phyloP scores from a whole-genome alignment of 768 basidiomycete species.

The Asterophora parasitica region DNA sequence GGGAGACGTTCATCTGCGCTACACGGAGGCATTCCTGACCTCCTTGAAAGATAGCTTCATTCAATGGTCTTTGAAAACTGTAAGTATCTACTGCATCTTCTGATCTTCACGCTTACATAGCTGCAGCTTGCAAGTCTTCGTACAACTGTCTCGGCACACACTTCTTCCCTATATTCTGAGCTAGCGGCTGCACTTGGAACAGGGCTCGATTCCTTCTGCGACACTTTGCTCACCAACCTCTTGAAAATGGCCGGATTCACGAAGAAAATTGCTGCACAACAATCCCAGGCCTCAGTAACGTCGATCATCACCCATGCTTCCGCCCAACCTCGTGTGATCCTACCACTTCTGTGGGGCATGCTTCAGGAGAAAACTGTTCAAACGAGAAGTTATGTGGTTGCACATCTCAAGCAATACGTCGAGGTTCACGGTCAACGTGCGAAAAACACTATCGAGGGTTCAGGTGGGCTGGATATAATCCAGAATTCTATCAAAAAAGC shows the following conservation, averaged over 20 bases:
- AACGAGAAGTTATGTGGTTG: slow-evolving; percentile 58
- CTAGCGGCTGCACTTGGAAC: slow-evolving; percentile 62
- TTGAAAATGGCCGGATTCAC: slow-evolving; percentile 86
- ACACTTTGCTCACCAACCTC: slow-evolving; percentile 68
- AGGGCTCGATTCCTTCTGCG: slow-evolving; percentile 75
- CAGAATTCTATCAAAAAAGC: slow-evolving; percentile 72
- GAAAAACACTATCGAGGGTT: slow-evolving; percentile 61
- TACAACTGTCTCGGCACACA: slow-evolving; percentile 82
- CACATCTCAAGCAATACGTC: slow-evolving; percentile 73
- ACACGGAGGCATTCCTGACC: slow-evolving; percentile 66
- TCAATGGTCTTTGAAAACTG: slow-evolving; percentile 76
- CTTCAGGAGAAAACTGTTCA: slow-evolving; percentile 81
- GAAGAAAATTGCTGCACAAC: slow-evolving; percentile 87
- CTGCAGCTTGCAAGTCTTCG: slow-evolving; percentile 78
- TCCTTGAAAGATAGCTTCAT: slow-evolving; percentile 76
- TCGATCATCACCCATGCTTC: slow-evolving; percentile 68
- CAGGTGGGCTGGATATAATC: slow-evolving; percentile 63
- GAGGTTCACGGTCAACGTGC: slow-evolving; percentile 65
- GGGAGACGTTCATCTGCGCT: slow-evolving; percentile 75
- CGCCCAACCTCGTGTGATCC: slow-evolving; percentile 60
- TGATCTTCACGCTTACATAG: slow-evolving; percentile 3
- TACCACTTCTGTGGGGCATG: slow-evolving; percentile 64
- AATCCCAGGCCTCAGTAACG: slow-evolving; percentile 70
- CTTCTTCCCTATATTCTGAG: slow-evolving; percentile 74
- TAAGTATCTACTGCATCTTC: slow-evolving; percentile 39